Evolutionary conservation across 345 rosid species (phyloP), one percentile per base, ranked within the genome.

Genomic region (Lenwebbia sp.): DNA sequence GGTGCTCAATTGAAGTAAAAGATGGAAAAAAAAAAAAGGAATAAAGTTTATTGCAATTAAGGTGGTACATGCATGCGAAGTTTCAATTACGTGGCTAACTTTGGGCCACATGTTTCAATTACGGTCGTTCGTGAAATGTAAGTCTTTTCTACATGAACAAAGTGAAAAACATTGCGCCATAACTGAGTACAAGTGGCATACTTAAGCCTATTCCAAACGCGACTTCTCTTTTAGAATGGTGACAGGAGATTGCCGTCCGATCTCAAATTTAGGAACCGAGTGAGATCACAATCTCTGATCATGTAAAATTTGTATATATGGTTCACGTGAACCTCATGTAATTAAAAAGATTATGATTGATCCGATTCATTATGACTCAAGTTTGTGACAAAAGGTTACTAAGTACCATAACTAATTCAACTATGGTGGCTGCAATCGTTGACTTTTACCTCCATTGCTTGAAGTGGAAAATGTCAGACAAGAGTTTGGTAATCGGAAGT

Each of bases 241-340:
- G 6, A 62, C 22, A 15, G 10, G 22, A 62, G 15, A 14, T 15
- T 62, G 22, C 14, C 1, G 0, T 62, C 10, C 0, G 6, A 0
- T 26, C 17, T 26, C 65, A 60, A 28, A 28, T 60, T 0, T 37
- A 58, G n/a, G 17, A 5, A 60, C 4, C 4, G 7, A 21, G 12
- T 70, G 6, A 70, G 25, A 70, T 13, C 78, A 33, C 41, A 19
- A 17, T 37, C 5, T 17, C 33, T 33, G 11, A 65, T 17, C 37
- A 1, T 15, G 10, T 65, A 33, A 17, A 65, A 65, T 65, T 65
- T 33, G 3, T 26, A 30, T 8, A 2, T 65, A 15, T 3, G 76
- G 10, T 17, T 6, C 40, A 28, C 0, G 11, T 62, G 5, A 10
- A 28, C 40, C 75, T 62, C 30, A 7, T 62, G 30, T 62, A 17